Base-by-base conservation (phyloP, 2,329 filamentous ascomycete genomes). In the Trichoderma atrobrunneum region DNA sequence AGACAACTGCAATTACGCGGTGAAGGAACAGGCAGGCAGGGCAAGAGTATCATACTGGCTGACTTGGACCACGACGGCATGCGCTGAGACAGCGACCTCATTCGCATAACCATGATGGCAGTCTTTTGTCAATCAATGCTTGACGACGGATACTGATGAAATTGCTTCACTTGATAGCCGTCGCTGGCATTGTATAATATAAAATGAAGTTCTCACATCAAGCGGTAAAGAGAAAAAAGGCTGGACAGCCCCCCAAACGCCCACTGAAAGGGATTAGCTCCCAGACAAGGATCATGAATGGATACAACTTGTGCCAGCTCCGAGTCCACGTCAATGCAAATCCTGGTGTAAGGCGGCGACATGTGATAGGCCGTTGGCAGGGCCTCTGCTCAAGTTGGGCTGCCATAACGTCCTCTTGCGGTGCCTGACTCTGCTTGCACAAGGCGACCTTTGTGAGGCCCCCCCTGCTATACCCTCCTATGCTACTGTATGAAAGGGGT, bases 151-250 rank as follows among this genome's bases (percentile, higher is more conserved):
- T 36, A 57, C n/a, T 34, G 48, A 61, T 70, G 67, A 43, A 21
- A 54, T 21, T 21, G 48, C 48, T 54, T 54, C 39, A 26, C n/a
- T 62, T 61, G 36, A 43, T 43, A 48, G 67, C 48, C 67, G 67
- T 59, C 39, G 26, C 39, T 70, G 67, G 56, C 67, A 70, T 61
- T 70, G 67, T 70, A 68, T 57, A 28, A 54, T 57, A 60, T 70
- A 70, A 70, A 70, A 70, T 62, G 57, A 70, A 70, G 57, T 70
- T 70, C 57, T 34, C 57, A 70, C 57, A 70, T 70, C 24, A 70
- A 70, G 67, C 67, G 67, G 67, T 70, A 70, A 70, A 70, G 67
- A 48, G 48, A 70, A 70, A 60, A 69, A 69, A 70, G 67, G 39
- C 64, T 54, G 39, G 56, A 34, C 48, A 43, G 34, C 57, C 57